A percentile compares a stretch with the other conserved stretches of the same genome.
Evolutionary conservation across 208 protist genomes (phyloP).

Genomic region (Acanthamoeba lenticulata): DNA sequence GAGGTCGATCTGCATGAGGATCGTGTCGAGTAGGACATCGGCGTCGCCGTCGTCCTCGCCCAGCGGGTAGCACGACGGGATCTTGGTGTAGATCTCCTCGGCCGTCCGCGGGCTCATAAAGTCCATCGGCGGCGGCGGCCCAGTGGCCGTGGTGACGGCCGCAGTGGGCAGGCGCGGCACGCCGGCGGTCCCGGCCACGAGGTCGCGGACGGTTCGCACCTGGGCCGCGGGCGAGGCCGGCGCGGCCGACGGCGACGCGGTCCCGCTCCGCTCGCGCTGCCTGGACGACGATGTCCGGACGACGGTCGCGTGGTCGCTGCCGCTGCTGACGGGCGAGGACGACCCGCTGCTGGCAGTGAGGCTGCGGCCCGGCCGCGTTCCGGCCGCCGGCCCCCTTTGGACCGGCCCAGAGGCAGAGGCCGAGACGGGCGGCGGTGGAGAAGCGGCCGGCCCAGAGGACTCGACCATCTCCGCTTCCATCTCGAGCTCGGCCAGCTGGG

Average conservation of each 20-base stretch:
- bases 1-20: constrained; percentile 28
- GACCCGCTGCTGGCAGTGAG: too few relatives aligned
- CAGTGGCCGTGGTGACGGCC: too few relatives aligned
- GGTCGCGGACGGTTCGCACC: neutral
- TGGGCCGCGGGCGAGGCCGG: too few relatives aligned
- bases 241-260: neutral
- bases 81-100: neutral
- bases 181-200: too few relatives aligned
- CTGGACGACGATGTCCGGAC: too few relatives aligned
- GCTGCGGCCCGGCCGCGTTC: neutral
- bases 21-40: neutral
- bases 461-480: neutral
- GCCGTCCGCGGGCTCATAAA: neutral
- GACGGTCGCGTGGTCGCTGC: too few relatives aligned
- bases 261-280: neutral
- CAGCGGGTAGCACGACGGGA: neutral
- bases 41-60: neutral
- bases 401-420: neutral
- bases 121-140: neutral
- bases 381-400: neutral
- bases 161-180: too few relatives aligned
- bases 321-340: too few relatives aligned
- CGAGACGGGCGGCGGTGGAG: neutral
- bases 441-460: neutral
- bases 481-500: neutral